Base-by-base conservation (phyloP, 1,284 basidiomycete genomes). In the Papiliotrema laurentii region DNA sequence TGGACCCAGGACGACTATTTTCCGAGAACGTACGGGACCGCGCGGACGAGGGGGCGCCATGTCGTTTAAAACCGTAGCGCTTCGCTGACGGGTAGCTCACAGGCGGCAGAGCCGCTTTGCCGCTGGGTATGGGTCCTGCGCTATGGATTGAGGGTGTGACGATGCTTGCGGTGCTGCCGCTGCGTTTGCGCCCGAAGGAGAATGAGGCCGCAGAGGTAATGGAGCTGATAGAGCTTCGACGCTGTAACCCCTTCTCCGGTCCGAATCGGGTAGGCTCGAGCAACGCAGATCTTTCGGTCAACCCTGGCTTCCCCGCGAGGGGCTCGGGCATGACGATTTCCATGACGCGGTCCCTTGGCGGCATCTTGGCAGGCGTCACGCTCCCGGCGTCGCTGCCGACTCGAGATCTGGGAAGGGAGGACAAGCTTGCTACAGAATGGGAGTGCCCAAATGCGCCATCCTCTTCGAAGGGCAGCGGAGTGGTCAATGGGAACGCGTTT, bases 301-400 rank as follows among this genome's bases (percentile, higher is more conserved):
- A n/a, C n/a, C n/a, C n/a, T 5, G 56, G 46, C 10, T 59, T 47
- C 3, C 60, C 51, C 1, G 66, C 66, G 14, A 73, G 57, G 2
- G 71, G 71, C 50, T 70, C 68, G 0, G 72, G 72, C 71, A 74
- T 73, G 53, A 73, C 56, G 25, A 74, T 62, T 47, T 74, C 72
- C n/a, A 70, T 55, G 25, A 73, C 46, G 2, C 69, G 51, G 53
- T 73, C 71, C 36, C 58, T 56, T 10, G 62, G 54, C 2, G 69
- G 67, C 62, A 67, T 62, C 42, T 56, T 56, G 16, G 51, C n/a
- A 3, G 53, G 55, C 4, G 54, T 50, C 14, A 56, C 37, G 40
- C 55, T 54, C 9, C 58, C 60, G 2, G 59, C 48, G 13, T 69
- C 68, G 18, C 53, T 16, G 61, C 36, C 4, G 10, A 65, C 67